Evolutionary conservation across 176 grass and related monocot species (phyloP).

Genomic region (Lolium perenne): DNA sequence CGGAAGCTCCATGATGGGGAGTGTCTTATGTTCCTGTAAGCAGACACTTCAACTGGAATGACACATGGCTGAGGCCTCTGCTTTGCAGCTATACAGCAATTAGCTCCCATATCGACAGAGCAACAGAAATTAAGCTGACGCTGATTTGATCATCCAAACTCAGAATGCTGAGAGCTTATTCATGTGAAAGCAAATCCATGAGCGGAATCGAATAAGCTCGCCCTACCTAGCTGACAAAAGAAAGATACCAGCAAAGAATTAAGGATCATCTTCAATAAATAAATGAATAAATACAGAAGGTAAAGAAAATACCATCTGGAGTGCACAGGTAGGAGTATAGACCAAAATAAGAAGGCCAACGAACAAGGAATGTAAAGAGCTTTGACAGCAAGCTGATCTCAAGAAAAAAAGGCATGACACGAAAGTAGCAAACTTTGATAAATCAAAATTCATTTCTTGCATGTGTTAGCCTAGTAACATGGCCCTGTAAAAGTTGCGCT

Average conservation of each 20-base stretch:
- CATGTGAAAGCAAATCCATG: not conserved
- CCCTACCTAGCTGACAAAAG: constrained; percentile 5
- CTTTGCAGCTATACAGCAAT: constrained; percentile 80
- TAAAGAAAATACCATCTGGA: not conserved
- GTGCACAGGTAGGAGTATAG: not conserved
- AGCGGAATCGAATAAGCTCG: not conserved
- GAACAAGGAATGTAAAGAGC: not conserved
- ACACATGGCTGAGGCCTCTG: constrained; percentile 62
- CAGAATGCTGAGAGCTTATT: constrained; percentile 12
- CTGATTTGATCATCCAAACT: constrained; percentile 30
- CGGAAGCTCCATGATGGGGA: constrained; percentile 89
- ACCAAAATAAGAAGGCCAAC: constrained; percentile 35
- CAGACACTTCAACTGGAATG: constrained; percentile 62
- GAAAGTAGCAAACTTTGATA: not conserved
- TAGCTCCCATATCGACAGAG: constrained; percentile 74
- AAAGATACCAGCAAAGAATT: constrained; percentile 27
- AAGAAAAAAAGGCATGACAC: not conserved
- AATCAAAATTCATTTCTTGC: constrained; percentile 8
- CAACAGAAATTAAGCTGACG: constrained; percentile 39
- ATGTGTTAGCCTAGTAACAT: constrained; percentile 2
- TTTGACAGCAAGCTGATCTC: constrained; percentile 3
- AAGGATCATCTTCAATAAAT: constrained; percentile 40
- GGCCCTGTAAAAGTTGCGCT: not conserved
- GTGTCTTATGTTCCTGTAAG: constrained; percentile 74
- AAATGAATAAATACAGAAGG: constrained; percentile 12